Percentiles rank a stretch among this genome's conserved stretches.
phyloP scores from a whole-genome alignment of 2,329 filamentous ascomycete genomes.

The Phialophora tarda region DNA sequence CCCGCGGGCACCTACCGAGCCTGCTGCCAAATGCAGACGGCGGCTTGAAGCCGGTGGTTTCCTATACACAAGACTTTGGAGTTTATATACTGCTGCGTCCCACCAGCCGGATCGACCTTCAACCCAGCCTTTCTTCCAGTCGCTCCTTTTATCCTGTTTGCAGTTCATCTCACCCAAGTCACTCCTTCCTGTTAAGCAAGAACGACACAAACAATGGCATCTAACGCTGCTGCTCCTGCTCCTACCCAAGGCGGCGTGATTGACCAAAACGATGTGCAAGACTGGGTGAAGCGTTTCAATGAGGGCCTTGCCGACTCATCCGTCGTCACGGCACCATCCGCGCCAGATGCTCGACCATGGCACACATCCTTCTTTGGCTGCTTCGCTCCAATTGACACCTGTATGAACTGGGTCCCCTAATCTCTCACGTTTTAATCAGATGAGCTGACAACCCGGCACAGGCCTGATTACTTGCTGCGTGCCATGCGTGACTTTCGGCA shows the following conservation, averaged over 20 bases:
- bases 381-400: constrained; percentile 42
- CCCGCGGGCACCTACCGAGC: constrained; percentile 1
- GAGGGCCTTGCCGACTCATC: constrained; percentile 29
- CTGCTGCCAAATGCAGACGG: neutral
- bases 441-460: constrained; percentile 10
- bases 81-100: constrained; percentile 8
- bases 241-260: constrained; percentile 20
- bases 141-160: neutral
- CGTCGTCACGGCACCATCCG: constrained; percentile 20
- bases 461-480: constrained; percentile 41
- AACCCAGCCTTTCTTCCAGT: neutral
- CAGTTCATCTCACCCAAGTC: constrained; percentile 39
- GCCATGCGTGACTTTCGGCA: constrained; percentile 44
- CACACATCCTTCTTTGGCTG: constrained; percentile 43
- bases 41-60: constrained; percentile 1
- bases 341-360: constrained; percentile 38
- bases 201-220: constrained; percentile 12
- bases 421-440: neutral
- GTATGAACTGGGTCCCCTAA: constrained; percentile 28
- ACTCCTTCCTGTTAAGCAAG: constrained; percentile 15
- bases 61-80: neutral
- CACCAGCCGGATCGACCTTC: neutral
- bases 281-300: constrained; percentile 32
- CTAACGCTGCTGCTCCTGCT: constrained; percentile 1
- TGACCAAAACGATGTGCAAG: constrained; percentile 27